These are phyloP conservation scores for Tothia fuscella DNA, from an alignment of 2,329 filamentous ascomycete species.

Conservation along the genomic window DNA sequence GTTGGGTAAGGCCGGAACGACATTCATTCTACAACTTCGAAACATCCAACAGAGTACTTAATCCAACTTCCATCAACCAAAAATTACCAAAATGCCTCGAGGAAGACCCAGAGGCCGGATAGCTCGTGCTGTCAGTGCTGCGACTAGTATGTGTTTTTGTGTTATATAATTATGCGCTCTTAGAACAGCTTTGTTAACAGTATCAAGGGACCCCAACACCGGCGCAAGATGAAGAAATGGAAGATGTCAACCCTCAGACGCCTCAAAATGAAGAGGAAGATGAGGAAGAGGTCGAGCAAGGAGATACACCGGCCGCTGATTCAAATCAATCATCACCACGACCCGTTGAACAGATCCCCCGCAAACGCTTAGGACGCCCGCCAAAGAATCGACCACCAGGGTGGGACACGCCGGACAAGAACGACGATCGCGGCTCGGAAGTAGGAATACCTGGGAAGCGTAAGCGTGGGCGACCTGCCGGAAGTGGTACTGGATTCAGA, in stretches of 20 bases:
- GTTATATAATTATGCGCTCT: background rate
- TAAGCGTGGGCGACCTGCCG: constrained; percentile 36
- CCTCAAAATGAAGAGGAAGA: constrained; percentile 13
- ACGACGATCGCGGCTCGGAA: constrained; percentile 39
- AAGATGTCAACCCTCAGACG: background rate
- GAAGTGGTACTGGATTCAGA: constrained; percentile 49
- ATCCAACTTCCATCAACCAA: background rate
- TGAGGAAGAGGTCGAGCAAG: constrained; percentile 37
- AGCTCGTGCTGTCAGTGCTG: background rate
- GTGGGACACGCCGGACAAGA: constrained; percentile 43
- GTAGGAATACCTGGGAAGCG: constrained; percentile 37
- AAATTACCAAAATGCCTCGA: constrained; percentile 4
- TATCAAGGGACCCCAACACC: constrained; percentile 10
- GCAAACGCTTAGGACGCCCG: constrained; percentile 67
- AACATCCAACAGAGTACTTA: background rate
- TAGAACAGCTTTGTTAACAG: constrained; percentile 1
- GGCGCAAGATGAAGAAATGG: constrained; percentile 11
- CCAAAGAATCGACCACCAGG: constrained; percentile 75
- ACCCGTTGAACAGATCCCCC: constrained; percentile 18
- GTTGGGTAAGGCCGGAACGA: too few species aligned
- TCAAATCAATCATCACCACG: too few species aligned
- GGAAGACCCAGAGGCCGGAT: constrained; percentile 5
- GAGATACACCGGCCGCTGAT: constrained; percentile 32
- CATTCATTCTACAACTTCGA: too few species aligned
- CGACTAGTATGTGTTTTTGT: background rate